Conservation (phyloP, 2,329 filamentous ascomycete species). For the Dactylonectria estremocensis region DNA sequence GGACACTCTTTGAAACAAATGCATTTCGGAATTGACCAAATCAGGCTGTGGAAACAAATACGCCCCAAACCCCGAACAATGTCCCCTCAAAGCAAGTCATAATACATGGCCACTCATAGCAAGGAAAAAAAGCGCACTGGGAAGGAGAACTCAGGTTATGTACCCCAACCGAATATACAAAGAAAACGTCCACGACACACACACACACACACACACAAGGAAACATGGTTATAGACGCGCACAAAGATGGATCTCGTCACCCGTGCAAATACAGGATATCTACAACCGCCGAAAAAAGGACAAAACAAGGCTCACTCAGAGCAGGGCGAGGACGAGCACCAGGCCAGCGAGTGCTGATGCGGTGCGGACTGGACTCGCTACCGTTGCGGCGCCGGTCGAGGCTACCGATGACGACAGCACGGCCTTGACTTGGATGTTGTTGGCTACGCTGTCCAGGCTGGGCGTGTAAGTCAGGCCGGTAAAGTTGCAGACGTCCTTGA, state of each 20-base stretch:
- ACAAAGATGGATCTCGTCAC: constrained; percentile 19
- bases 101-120: neutral
- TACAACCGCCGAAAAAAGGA: constrained; percentile 1
- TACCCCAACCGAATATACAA: neutral
- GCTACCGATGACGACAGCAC: constrained; percentile 43
- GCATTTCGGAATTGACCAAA: neutral
- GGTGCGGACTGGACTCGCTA: neutral
- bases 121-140: neutral
- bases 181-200: constrained; percentile 2
- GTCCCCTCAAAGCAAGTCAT: neutral
- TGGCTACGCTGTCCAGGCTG: constrained; percentile 50
- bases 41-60: neutral
- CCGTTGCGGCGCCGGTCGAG: constrained; percentile 6
- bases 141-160: neutral
- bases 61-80: neutral
- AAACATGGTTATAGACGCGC: constrained; percentile 23
- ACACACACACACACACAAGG: constrained; percentile 14
- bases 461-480: constrained; percentile 47
- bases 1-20: neutral
- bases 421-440: constrained; percentile 55
- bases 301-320: neutral
- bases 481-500: constrained; percentile 57
- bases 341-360: neutral
- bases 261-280: constrained; percentile 31
- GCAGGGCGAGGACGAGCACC: neutral